phyloP scores from a whole-genome alignment of 208 protist genomes.

The Wallacemonas sp. region DNA sequence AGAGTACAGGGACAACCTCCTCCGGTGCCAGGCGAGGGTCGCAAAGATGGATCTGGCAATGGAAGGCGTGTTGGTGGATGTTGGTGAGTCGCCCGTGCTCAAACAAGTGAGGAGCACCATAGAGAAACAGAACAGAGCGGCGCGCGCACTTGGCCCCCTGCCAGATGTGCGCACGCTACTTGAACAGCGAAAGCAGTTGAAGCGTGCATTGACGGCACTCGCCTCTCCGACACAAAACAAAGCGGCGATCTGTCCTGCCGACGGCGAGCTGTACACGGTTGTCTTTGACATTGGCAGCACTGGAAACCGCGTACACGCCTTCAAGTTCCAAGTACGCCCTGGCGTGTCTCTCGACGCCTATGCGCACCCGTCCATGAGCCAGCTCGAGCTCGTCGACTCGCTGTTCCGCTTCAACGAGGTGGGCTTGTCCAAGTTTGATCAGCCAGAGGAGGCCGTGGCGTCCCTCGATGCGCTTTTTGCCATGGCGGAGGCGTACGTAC shows the following conservation, averaged over 20 bases:
- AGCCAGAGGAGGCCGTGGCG: conserved; percentile 24
- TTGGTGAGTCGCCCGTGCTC: too few species aligned
- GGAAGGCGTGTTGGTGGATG: neutral
- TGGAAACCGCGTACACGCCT: conserved; percentile 84
- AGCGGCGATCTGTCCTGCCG: neutral
- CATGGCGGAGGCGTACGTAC: conserved; percentile 36
- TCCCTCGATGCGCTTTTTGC: conserved; percentile 41
- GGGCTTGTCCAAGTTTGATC: conserved; percentile 36
- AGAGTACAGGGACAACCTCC: neutral
- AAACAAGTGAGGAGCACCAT: too few species aligned
- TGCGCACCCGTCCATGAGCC: conserved; percentile 6
- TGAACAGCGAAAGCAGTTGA: neutral
- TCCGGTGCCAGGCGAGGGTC: neutral
- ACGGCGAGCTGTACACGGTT: conserved; percentile 48
- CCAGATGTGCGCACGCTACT: neutral
- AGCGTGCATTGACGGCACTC: neutral
- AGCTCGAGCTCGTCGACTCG: conserved; percentile 45
- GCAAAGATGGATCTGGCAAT: neutral
- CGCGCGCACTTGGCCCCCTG: neutral
- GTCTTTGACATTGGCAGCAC: conserved; percentile 91
- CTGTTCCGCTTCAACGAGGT: conserved; percentile 54
- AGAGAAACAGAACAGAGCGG: too few species aligned
- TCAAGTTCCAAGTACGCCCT: conserved; percentile 41
- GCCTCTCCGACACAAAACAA: neutral
- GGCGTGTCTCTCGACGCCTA: neutral